phyloP scores from a whole-genome alignment of 2,329 filamentous ascomycete species.

The Fusarium sp. region DNA sequence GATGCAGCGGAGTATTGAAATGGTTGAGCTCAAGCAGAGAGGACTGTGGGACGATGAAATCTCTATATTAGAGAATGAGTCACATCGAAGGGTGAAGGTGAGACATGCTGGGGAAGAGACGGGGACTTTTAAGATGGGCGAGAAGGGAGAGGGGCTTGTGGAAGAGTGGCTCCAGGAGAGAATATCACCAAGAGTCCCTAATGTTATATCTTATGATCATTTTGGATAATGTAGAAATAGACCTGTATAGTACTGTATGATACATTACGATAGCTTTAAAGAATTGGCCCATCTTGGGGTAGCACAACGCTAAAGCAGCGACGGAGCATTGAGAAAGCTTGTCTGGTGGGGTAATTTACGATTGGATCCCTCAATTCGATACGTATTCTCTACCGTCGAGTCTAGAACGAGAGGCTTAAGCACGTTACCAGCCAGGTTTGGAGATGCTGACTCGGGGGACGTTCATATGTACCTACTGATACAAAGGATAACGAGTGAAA shows the following conservation, averaged over 20 bases:
- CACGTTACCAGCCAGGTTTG: background rate
- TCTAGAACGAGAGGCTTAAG: conserved; percentile 6
- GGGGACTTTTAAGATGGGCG: conserved; percentile 41
- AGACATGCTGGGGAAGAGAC: conserved; percentile 51
- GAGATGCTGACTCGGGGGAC: background rate
- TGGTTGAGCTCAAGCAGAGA: conserved; percentile 57
- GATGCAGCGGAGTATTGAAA: conserved; percentile 62
- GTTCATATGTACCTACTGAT: background rate
- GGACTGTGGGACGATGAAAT: conserved; percentile 55
- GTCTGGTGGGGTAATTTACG: conserved; percentile 27
- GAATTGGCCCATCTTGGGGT: background rate
- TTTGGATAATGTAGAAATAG: background rate
- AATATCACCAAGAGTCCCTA: background rate
- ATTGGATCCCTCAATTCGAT: background rate
- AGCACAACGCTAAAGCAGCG: conserved; percentile 26
- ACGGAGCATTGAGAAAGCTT: conserved; percentile 38
- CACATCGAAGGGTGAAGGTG: conserved; percentile 52
- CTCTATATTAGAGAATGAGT: conserved; percentile 49
- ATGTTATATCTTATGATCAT: background rate
- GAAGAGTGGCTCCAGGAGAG: conserved; percentile 47
- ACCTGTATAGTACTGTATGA: background rate
- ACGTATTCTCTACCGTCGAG: conserved; percentile 1
- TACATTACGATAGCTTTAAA: background rate
- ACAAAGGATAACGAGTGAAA: background rate
- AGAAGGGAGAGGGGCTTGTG: conserved; percentile 43